phyloP scores from a whole-genome alignment of 2,329 filamentous ascomycete genomes.

The Hypoxylon sp. region DNA sequence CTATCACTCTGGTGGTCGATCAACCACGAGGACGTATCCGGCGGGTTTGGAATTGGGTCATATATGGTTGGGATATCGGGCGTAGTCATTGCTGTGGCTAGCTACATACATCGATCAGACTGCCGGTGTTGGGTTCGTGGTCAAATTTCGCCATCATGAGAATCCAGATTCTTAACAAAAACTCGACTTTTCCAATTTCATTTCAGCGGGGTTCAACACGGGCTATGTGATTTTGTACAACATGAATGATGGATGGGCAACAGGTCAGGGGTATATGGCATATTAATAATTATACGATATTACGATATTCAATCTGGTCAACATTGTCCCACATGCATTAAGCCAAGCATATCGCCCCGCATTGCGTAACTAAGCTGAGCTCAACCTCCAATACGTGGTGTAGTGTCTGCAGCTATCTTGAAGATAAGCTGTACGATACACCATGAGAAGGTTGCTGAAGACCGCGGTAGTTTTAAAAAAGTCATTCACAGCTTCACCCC shows the following conservation, averaged over 20 bases:
- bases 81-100: conserved; percentile 11
- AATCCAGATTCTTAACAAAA: neutral
- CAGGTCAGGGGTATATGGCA: conserved; percentile 1
- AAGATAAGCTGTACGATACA: conserved; percentile 39
- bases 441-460: conserved; percentile 46
- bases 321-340: conserved; percentile 23
- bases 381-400: conserved; percentile 19
- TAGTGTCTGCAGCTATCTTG: conserved; percentile 15
- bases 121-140: conserved; percentile 15
- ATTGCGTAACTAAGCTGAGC: conserved; percentile 14
- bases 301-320: too few species aligned
- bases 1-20: conserved; percentile 27
- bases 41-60: conserved; percentile 22
- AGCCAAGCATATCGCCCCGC: conserved; percentile 26
- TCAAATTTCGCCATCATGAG: neutral
- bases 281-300: too few species aligned
- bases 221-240: too few species aligned
- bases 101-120: conserved; percentile 11
- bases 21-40: conserved; percentile 17
- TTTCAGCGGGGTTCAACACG: too few species aligned
- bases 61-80: conserved; percentile 13
- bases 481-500: conserved; percentile 15
- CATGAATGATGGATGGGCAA: too few species aligned
- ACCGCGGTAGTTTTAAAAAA: conserved; percentile 41
- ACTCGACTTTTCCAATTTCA: too few species aligned